Base-by-base conservation (phyloP, 192 early-diverging fungal genomes). In the Funneliformis mosseae region DNA sequence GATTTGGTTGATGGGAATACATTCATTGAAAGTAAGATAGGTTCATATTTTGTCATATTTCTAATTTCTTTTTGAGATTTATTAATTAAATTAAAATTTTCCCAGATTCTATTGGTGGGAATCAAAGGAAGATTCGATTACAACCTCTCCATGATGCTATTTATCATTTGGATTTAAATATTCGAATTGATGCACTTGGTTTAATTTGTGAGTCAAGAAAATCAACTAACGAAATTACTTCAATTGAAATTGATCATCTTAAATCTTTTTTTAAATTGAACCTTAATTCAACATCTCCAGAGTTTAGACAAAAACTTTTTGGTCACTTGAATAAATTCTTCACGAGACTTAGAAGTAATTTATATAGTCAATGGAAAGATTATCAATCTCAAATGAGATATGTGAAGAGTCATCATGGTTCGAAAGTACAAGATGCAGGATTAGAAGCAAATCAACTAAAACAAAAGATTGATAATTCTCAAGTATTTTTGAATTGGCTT, bases 171-270 rank as follows among this genome's bases (percentile, higher is more conserved):
- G 95, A 95, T 74, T 78, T 82, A 62, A 89, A 91, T 28, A 88
- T 96, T 45, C 91, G 96, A 5, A 88, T 91, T 11, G 95, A 97
- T 69, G 92, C 92, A 5, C 81, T 96, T 23, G 93, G 93, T 5
- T 87, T 97, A 10, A 83, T 97, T 10, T 95, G 95, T 80, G 96
- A 96, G 75, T 90, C 94, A 4, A 85, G 89, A 64, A 89, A 92
- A n/a, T 86, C 89, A 21, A 89, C 92, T 0, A 87, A 88, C 11
- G 89, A 91, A 42, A 88, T 93, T 28, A 89, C 87, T 27, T 75
- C 74, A 9, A 84, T 87, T 14, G 95, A 97, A 79, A 79, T 92
- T n/a, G 80, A 86, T 0, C 83, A 94, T 70, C 64, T 97, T 38
- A 90, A 91, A 74, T 77, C 83, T 33, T 94, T 94, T 61, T 83